Conservation (phyloP, 2,329 filamentous ascomycete species). For the Alternaria gaisen region DNA sequence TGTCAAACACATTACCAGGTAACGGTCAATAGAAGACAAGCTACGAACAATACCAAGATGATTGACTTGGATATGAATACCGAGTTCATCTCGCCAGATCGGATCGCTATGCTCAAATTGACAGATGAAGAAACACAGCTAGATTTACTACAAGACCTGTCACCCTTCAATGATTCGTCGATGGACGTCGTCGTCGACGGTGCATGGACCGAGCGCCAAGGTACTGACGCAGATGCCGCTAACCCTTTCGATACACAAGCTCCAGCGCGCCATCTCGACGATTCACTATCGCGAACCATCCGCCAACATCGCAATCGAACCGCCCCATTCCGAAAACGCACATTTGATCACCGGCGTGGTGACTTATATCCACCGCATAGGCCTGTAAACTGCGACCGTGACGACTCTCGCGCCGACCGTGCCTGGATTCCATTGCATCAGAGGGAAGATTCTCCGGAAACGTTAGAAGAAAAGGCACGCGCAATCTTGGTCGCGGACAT, state of each 20-base stretch:
- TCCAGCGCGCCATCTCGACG: slow-evolving; percentile 25
- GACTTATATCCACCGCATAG: slow-evolving; percentile 6
- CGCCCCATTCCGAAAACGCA: slow-evolving; percentile 9
- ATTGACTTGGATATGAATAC: background rate
- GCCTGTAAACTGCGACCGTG: slow-evolving; percentile 1
- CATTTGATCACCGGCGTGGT: slow-evolving; percentile 1
- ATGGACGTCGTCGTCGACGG: slow-evolving; percentile 11
- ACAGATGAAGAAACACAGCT: background rate
- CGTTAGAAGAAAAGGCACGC: slow-evolving; percentile 21
- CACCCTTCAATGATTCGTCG: slow-evolving; percentile 1
- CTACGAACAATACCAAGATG: background rate
- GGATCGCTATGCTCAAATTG: background rate
- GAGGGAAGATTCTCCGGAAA: slow-evolving; percentile 18
- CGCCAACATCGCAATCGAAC: slow-evolving; percentile 24
- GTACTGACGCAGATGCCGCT: slow-evolving; percentile 18
- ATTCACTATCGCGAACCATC: slow-evolving; percentile 22
- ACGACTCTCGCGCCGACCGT: slow-evolving; percentile 11
- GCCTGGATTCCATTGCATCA: slow-evolving; percentile 12
- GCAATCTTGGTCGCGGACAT: slow-evolving; percentile 29
- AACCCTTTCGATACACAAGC: slow-evolving; percentile 21
- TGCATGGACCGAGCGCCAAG: slow-evolving; percentile 22
- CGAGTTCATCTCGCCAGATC: background rate
- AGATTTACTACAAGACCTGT: background rate
- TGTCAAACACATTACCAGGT: background rate
- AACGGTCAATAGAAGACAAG: background rate